Evolutionary conservation across 345 rosid species (phyloP).

Genomic region (Gossypium longicalyx): DNA sequence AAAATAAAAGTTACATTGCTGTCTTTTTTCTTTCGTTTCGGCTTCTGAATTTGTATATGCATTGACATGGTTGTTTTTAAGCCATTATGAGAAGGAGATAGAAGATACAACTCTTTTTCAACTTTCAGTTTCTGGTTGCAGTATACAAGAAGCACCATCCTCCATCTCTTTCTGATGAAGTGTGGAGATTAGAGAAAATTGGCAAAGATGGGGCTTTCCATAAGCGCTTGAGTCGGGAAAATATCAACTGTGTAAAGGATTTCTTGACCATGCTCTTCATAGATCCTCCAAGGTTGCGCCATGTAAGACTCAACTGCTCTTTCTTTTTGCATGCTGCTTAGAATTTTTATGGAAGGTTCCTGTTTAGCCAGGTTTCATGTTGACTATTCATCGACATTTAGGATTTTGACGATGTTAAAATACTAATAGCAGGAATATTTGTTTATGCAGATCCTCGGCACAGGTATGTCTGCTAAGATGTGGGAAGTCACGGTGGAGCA

Average conservation of each 20-base stretch:
- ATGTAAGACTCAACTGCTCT: slow-evolving; percentile 41
- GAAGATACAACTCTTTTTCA: not conserved
- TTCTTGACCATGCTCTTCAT: slow-evolving; percentile 62
- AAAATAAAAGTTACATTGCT: not conserved
- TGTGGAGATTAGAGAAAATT: slow-evolving; percentile 97
- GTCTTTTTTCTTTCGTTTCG: not conserved
- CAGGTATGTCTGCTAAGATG: slow-evolving; percentile 99
- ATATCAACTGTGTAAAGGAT: slow-evolving; percentile 74
- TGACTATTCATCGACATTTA: not conserved
- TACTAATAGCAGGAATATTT: not conserved
- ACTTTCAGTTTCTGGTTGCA: slow-evolving; percentile 33
- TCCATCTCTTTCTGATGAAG: slow-evolving; percentile 77
- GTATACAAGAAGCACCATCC: slow-evolving; percentile 98
- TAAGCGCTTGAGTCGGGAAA: slow-evolving; percentile 63
- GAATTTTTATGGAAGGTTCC: not conserved
- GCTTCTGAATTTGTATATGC: not conserved
- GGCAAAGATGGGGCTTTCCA: slow-evolving; percentile 99
- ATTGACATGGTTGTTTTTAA: not conserved
- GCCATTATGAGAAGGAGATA: not conserved
- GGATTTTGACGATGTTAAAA: not conserved
- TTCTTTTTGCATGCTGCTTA: slow-evolving; percentile 2
- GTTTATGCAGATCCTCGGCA: slow-evolving; percentile 73
- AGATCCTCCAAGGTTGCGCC: slow-evolving; percentile 70
- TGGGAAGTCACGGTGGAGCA: slow-evolving; percentile 94
- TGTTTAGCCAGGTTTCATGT: not conserved